Evolutionary conservation across 768 basidiomycete species (phyloP), one percentile per base, ranked within the genome.

Genomic region (Fomitopsis pulvina): DNA sequence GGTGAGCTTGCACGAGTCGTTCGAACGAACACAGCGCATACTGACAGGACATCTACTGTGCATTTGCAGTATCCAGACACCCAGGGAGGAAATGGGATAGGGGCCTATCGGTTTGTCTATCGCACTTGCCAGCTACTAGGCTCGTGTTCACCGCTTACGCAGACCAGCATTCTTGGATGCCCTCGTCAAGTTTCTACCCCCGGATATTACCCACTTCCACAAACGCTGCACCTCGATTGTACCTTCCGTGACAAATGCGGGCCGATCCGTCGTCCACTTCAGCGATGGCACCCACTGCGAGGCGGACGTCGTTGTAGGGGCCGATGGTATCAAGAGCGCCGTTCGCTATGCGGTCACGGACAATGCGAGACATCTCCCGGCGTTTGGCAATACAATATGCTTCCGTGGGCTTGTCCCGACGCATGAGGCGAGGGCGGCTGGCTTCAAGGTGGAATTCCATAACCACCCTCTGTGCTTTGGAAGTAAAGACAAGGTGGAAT

Each of bases 121-220:
- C 26, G n/a, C 24, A 20, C 3, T 5, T 9, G 4, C 10, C 8
- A n/a, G 12, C n/a, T n/a, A 18, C 9, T 11, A 20, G 11, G 21
- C 22, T 34, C 4, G n/a, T 8, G 25, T 27, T 27, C 9, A 30
- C 3, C n/a, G 26, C 24, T 14, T 39, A 3, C 12, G 25, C 47
- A 79, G 78, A 41, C 76, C 78, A 4, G 67, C 65, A 6, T 78
- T 79, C 52, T 63, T 82, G 4, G 71, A 77, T n/a, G 75, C 76
- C 1, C 58, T 81, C 24, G 61, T 72, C 4, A 66, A 66, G 6
- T 63, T 72, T 18, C 45, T 79, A 22, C 70, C 79, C 52, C 67
- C 73, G 0, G 56, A 63, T 8, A 58, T 61, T 28, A 64, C 70
- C 4, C 75, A 77, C 54, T 77, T 81, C 63, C 68, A 74, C 57